Conservation (phyloP, 345 rosid genomes). For the Sonneratia caseolaris region DNA sequence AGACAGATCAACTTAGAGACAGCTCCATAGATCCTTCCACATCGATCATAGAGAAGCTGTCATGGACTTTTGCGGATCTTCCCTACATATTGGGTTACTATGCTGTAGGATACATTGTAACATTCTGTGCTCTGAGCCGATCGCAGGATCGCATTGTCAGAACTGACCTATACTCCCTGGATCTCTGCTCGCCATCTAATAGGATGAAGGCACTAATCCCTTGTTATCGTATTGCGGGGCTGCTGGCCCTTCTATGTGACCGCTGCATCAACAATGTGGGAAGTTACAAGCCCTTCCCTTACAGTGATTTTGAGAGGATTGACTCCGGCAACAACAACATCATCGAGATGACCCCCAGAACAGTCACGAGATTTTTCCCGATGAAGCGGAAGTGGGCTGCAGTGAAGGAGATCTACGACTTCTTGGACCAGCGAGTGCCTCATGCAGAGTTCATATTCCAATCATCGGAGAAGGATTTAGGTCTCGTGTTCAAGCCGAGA, state of each 20-base stretch:
- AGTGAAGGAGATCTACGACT: slow-evolving; percentile 70
- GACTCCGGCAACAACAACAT: slow-evolving; percentile 33
- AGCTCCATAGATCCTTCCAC: slow-evolving; percentile 53
- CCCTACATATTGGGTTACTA: slow-evolving; percentile 82
- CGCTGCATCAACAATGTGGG: slow-evolving; percentile 34
- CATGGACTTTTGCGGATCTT: slow-evolving; percentile 81
- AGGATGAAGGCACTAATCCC: slow-evolving; percentile 71
- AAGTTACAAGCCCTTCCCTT: slow-evolving; percentile 17
- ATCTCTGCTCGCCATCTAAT: slow-evolving; percentile 50
- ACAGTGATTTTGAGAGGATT: slow-evolving; percentile 67
- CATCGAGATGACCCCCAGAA: slow-evolving; percentile 68
- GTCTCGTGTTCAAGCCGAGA: slow-evolving; percentile 67
- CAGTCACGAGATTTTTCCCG: slow-evolving; percentile 44
- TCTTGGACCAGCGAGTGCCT: slow-evolving; percentile 71
- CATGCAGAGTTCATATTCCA: slow-evolving; percentile 53
- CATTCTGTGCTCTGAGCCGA: slow-evolving; percentile 66
- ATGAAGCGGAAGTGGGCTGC: slow-evolving; percentile 55
- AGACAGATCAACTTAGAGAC: slow-evolving; percentile 52
- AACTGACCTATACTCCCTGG: slow-evolving; percentile 61
- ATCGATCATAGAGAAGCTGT: slow-evolving; percentile 55
- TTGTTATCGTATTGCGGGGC: slow-evolving; percentile 70
- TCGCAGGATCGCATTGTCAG: slow-evolving; percentile 55
- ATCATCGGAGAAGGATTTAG: slow-evolving; percentile 47
- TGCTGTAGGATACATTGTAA: slow-evolving; percentile 67
- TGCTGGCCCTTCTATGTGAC: slow-evolving; percentile 64